Conservation (phyloP, 305 asterid species). For the Solanum hybrid region DNA sequence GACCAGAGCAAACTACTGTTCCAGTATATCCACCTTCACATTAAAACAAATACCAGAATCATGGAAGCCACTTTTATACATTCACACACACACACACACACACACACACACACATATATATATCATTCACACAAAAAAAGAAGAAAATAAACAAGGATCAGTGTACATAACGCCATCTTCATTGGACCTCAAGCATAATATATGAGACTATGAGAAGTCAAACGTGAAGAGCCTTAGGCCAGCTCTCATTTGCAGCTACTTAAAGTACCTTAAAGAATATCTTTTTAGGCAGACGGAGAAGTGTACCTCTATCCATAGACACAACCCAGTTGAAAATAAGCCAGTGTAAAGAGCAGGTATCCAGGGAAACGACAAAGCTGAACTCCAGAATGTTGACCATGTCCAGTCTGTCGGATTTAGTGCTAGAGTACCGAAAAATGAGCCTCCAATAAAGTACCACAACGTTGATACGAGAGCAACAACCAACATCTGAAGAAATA, state of each 20-base stretch:
- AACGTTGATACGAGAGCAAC: background rate
- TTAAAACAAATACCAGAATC: background rate
- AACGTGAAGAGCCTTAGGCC: background rate
- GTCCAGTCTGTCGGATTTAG: background rate
- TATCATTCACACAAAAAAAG: background rate
- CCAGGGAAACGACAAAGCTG: background rate
- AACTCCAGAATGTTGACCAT: background rate
- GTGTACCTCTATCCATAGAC: background rate
- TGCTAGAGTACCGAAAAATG: background rate
- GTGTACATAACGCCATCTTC: background rate
- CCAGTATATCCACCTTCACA: background rate
- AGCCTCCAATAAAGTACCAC: background rate
- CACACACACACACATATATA: too few relatives aligned
- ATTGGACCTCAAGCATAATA: background rate
- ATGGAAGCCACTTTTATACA: background rate
- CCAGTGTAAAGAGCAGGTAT: background rate
- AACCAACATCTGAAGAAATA: background rate
- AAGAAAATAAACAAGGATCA: background rate
- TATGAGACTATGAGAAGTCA: background rate
- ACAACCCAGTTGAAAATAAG: background rate
- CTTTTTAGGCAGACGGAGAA: background rate
- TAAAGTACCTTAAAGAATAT: background rate
- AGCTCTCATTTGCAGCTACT: background rate
- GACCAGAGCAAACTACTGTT: background rate
- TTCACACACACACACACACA: too few relatives aligned